phyloP scores from a whole-genome alignment of 257 asterid species.

The Primulina tabacum region DNA sequence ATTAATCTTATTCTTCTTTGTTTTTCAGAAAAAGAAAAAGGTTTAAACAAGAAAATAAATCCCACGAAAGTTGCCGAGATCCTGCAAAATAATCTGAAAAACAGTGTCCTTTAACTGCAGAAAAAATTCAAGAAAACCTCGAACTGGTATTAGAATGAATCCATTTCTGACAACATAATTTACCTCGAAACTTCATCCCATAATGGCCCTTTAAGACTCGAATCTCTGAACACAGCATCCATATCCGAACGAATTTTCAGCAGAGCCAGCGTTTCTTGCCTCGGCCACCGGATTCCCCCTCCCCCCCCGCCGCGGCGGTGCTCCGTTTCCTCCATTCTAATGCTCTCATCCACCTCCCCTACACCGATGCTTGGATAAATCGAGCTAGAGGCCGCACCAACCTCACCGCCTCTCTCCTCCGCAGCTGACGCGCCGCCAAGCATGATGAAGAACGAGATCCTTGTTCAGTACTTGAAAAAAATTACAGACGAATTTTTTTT shows the following conservation, averaged over 20 bases:
- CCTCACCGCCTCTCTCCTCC: neutral
- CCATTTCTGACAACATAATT: neutral
- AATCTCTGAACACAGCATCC: conserved; percentile 42
- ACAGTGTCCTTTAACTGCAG: neutral
- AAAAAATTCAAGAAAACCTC: neutral
- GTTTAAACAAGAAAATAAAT: neutral
- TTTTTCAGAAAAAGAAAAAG: no score
- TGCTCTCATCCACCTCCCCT: neutral
- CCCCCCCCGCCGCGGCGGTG: neutral
- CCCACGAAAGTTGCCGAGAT: neutral
- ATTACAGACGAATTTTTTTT: no score
- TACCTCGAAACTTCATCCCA: conserved; percentile 50
- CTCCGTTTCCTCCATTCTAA: neutral
- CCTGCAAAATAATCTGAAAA: neutral
- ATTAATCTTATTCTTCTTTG: no score
- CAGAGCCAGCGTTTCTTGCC: conserved; percentile 43
- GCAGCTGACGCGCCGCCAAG: no score
- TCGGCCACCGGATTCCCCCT: conserved; percentile 43
- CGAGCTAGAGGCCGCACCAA: no score
- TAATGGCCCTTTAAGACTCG: conserved; percentile 39
- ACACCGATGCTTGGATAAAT: conserved; percentile 24
- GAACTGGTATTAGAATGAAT: neutral
- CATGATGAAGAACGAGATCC: no score
- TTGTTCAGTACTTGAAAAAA: no score
- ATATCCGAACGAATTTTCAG: conserved; percentile 39